Evolutionary conservation across 208 protist species (phyloP), one percentile per base, ranked within the genome.

Genomic region (Perkinsela sp.): DNA sequence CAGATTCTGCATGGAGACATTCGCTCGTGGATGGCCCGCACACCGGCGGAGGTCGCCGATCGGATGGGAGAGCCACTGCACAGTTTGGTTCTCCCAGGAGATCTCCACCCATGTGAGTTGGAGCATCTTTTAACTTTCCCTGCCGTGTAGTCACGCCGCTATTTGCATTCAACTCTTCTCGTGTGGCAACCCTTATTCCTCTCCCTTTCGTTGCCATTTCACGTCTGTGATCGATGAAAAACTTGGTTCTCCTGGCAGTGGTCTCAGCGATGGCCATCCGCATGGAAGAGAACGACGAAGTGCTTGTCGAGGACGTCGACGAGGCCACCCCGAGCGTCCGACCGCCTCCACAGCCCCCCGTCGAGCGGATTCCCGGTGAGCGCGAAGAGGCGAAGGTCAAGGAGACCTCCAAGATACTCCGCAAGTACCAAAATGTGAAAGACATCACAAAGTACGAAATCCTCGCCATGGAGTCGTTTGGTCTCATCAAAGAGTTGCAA

Each of bases 51-150:
- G 1, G 32, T 84, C 1, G 48, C 72, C 1, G 78, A 90, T 22
- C 95, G 98, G 78, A 98, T 98, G 82, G 96, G 96, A 1, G 70
- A 30, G 1, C 96, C 96, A 1, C 82, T 99, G 28, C 96, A 99
- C 77, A 96, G 82, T 15, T 78, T 99, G 15, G 87, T 99, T n/a
- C 88, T 98, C 66, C 79, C 83, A 1, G 93, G 91, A 69, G 81
- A 95, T 28, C 77, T 96, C 68, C 92, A 97, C 74, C 74, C 84
- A n/a, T 82, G 89, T 32, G 93, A 97, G 77, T 70, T 68, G 31
- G 92, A 96, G 32, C 89, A 90, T 72, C 75, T 96, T 31, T 31
- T 72, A 29, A 71, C 90, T 22, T 89, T 84, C 76, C 13, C 40
- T n/a, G 6, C 40, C 22, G 40, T 57, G 40, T 57, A 22, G 22